Conservation (phyloP, 805 yeast species). For the Candida fluviatilis region DNA sequence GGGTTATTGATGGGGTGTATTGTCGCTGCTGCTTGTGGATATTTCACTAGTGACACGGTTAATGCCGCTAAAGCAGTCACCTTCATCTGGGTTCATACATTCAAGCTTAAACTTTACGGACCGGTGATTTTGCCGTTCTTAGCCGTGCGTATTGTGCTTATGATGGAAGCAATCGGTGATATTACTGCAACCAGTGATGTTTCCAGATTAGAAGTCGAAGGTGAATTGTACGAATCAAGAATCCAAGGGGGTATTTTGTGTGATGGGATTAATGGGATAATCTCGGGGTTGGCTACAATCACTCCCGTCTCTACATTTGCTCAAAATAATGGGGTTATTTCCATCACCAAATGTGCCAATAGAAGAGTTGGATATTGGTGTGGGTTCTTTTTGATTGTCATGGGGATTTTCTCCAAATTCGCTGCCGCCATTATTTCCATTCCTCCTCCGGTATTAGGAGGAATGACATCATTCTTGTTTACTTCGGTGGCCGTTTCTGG, state of each 20-base stretch:
- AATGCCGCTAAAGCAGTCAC: slow-evolving; percentile 76
- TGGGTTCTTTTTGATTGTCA: slow-evolving; percentile 71
- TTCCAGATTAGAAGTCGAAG: slow-evolving; percentile 79
- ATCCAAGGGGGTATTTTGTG: slow-evolving; percentile 92
- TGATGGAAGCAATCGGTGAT: slow-evolving; percentile 95
- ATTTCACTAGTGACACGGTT: slow-evolving; percentile 57
- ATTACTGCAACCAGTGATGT: slow-evolving; percentile 93
- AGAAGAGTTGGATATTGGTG: slow-evolving; percentile 78
- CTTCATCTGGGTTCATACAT: slow-evolving; percentile 85
- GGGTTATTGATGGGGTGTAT: slow-evolving; percentile 87
- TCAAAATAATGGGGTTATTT: slow-evolving; percentile 92
- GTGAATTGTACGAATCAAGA: slow-evolving; percentile 74
- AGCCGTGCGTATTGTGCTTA: slow-evolving; percentile 74
- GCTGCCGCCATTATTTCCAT: slow-evolving; percentile 81
- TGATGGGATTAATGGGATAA: slow-evolving; percentile 76
- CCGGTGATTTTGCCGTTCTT: slow-evolving; percentile 83
- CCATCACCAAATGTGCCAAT: slow-evolving; percentile 88
- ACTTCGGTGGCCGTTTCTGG: slow-evolving; percentile 77
- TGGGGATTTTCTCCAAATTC: slow-evolving; percentile 86
- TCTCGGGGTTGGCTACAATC: slow-evolving; percentile 74
- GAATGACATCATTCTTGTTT: slow-evolving; percentile 79
- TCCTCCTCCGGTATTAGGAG: slow-evolving; percentile 57
- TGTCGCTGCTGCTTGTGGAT: slow-evolving; percentile 87
- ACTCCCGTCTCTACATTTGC: slow-evolving; percentile 94
- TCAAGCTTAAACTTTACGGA: slow-evolving; percentile 70